phyloP scores from a whole-genome alignment of 371 early-diverging fungal species.

The Neoconidiobolus thromboides region DNA sequence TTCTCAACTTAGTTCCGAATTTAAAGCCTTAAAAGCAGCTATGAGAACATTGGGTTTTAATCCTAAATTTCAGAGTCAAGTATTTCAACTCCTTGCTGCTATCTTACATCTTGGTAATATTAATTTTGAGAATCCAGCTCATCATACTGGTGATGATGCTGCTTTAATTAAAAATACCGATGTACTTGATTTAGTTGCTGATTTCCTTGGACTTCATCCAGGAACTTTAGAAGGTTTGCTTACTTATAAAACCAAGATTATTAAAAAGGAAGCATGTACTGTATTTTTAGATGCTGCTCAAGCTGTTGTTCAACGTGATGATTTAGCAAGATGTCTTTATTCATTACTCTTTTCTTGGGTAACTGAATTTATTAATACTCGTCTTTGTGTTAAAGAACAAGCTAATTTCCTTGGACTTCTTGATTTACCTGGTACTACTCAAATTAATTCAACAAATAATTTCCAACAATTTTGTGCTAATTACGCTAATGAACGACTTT shows the following conservation, averaged over 20 bases:
- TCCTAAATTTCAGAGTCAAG: slow-evolving; percentile 53
- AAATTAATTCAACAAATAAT: slow-evolving; percentile 41
- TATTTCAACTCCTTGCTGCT: slow-evolving; percentile 70
- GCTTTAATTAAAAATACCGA: slow-evolving; percentile 54
- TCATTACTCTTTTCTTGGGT: slow-evolving; percentile 70
- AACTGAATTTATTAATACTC: slow-evolving; percentile 67
- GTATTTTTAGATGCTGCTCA: slow-evolving; percentile 52
- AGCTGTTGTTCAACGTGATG: slow-evolving; percentile 54
- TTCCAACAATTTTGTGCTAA: slow-evolving; percentile 65
- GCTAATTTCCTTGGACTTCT: slow-evolving; percentile 51
- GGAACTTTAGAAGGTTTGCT: slow-evolving; percentile 44
- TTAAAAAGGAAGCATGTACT: slow-evolving; percentile 54
- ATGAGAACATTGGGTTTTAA: slow-evolving; percentile 67
- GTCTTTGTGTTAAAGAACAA: slow-evolving; percentile 37
- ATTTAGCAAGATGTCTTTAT: slow-evolving; percentile 56
- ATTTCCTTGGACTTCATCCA: slow-evolving; percentile 67
- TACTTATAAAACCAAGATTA: slow-evolving; percentile 37
- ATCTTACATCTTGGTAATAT: slow-evolving; percentile 84
- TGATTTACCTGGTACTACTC: slow-evolving; percentile 57
- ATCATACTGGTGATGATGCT: slow-evolving; percentile 31
- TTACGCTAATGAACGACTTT: slow-evolving; percentile 65
- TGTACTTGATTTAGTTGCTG: slow-evolving; percentile 57
- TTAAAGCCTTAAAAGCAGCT: slow-evolving; percentile 29
- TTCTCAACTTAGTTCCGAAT: neutral
- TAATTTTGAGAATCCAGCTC: slow-evolving; percentile 49